These are phyloP conservation scores for Alternaria longipes DNA, from an alignment of 2,329 filamentous ascomycete genomes.

Conservation along the genomic window DNA sequence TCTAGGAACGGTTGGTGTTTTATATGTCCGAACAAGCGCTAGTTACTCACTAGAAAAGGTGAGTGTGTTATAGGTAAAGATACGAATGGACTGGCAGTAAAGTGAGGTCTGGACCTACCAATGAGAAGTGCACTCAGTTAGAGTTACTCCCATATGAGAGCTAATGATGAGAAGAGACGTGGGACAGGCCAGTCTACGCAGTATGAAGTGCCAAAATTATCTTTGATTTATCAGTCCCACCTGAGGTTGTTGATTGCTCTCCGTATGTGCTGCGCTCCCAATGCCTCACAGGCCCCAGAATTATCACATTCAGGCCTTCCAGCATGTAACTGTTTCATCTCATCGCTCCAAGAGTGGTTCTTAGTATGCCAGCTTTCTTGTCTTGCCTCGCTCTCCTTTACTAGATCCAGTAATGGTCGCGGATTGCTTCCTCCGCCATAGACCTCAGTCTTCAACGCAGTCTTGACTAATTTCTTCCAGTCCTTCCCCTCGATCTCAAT, in stretches of 20 bases:
- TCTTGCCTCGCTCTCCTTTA: slow-evolving; percentile 53
- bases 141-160: no score
- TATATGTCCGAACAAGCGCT: no score
- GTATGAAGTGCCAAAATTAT: background rate
- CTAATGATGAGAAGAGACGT: background rate
- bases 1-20: no score
- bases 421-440: slow-evolving; percentile 48
- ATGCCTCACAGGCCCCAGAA: slow-evolving; percentile 22
- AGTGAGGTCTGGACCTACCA: no score
- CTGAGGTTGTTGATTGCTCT: slow-evolving; percentile 22
- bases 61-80: no score
- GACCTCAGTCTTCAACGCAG: slow-evolving; percentile 57
- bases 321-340: slow-evolving; percentile 34
- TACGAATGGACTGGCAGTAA: no score
- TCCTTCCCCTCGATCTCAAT: slow-evolving; percentile 56
- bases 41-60: no score
- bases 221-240: slow-evolving; percentile 21
- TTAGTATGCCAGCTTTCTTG: slow-evolving; percentile 55
- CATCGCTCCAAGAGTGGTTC: slow-evolving; percentile 19
- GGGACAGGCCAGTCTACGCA: background rate
- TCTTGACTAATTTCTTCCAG: slow-evolving; percentile 56
- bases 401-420: slow-evolving; percentile 45
- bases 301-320: slow-evolving; percentile 12
- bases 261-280: slow-evolving; percentile 27
- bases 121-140: no score